Evolutionary conservation across 2,329 filamentous ascomycete species (phyloP).

Genomic region (Diaporthe caulivora): DNA sequence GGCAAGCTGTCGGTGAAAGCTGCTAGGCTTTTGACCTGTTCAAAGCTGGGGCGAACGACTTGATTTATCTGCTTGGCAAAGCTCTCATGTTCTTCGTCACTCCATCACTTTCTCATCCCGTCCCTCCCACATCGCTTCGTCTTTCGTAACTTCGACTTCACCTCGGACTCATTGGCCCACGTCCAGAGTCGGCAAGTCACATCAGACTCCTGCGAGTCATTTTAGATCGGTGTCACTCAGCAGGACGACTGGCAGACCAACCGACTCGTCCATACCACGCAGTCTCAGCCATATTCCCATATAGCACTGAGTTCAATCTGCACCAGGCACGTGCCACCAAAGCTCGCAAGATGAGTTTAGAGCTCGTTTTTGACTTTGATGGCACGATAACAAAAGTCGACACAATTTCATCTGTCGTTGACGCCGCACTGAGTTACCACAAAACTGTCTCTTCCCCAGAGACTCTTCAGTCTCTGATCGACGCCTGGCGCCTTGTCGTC

Average conservation of each 20-base stretch:
- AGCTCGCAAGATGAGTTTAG: not conserved
- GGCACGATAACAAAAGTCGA: constrained; percentile 69
- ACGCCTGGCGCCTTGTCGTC: constrained; percentile 60
- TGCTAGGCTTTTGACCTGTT: not conserved
- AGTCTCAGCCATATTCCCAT: not conserved
- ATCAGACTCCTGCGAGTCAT: not conserved
- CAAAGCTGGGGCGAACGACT: not conserved
- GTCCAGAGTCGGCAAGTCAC: not conserved
- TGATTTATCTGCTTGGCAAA: not conserved
- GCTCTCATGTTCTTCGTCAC: not conserved
- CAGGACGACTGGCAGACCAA: not conserved
- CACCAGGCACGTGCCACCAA: not conserved
- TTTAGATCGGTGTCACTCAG: too few species aligned
- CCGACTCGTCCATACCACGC: not conserved
- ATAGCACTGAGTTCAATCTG: not conserved
- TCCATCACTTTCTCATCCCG: not conserved
- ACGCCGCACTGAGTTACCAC: constrained; percentile 55
- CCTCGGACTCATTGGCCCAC: not conserved
- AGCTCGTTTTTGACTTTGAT: constrained; percentile 69
- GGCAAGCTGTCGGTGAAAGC: too few species aligned
- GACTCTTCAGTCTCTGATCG: constrained; percentile 42
- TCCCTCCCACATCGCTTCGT: not conserved
- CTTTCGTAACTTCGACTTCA: not conserved
- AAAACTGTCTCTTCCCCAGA: not conserved
- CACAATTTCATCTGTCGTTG: constrained; percentile 63